These are phyloP conservation scores for Salix brachista DNA, from an alignment of 345 rosid species.

Conservation along the genomic window DNA sequence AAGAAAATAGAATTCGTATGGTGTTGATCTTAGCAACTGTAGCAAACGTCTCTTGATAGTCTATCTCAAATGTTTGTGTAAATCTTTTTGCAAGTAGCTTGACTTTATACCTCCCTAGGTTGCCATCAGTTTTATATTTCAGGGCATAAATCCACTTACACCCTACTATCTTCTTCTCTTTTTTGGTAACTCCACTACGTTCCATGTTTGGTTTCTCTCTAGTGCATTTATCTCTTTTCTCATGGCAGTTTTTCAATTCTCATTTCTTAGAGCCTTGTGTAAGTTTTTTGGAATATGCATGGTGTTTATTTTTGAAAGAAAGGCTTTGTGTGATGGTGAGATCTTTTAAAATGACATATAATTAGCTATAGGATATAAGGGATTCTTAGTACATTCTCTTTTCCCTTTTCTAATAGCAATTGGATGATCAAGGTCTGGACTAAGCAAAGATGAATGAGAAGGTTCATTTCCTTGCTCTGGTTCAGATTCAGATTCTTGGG, in stretches of 20 bases:
- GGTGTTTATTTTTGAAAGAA: not conserved
- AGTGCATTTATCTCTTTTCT: no score
- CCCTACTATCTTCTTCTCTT: no score
- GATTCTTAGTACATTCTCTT: not conserved
- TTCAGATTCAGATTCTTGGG: not conserved
- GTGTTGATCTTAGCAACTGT: no score
- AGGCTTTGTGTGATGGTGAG: not conserved
- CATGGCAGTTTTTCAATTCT: no score
- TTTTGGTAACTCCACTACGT: no score
- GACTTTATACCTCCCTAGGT: not conserved
- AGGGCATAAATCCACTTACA: no score
- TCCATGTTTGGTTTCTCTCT: no score
- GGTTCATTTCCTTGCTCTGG: not conserved
- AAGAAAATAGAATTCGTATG: no score
- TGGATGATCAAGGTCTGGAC: not conserved
- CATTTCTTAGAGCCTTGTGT: no score
- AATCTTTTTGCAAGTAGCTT: not conserved
- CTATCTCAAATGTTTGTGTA: no score
- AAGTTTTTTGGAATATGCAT: no score
- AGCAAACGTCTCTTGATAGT: no score
- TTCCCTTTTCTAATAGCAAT: not conserved
- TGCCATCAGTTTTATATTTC: not conserved
- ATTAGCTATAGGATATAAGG: not conserved
- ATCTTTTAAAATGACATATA: not conserved
- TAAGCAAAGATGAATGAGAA: not conserved